phyloP scores from a whole-genome alignment of 176 grass and related monocot species.

The Eleusine coracana region DNA sequence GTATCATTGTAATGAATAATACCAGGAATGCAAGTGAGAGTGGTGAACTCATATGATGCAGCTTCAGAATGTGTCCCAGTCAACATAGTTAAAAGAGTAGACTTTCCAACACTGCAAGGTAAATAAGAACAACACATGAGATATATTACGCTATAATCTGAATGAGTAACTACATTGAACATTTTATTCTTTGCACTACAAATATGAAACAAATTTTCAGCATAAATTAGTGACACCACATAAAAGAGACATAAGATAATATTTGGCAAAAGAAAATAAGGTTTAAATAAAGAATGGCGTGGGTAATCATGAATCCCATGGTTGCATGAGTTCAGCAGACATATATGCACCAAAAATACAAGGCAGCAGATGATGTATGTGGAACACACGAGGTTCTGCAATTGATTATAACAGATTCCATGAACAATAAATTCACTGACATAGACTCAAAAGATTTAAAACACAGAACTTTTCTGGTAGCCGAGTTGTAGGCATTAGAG shows the following conservation, averaged over 20 bases:
- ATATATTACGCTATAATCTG: conserved; percentile 16
- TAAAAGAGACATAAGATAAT: conserved; percentile 15
- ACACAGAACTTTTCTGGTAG: not conserved
- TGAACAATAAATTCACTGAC: not conserved
- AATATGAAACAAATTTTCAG: not conserved
- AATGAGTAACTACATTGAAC: not conserved
- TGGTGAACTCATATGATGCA: conserved; percentile 99
- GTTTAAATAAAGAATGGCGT: not conserved
- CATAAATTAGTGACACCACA: conserved; percentile 22
- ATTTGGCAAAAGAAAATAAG: conserved; percentile 8
- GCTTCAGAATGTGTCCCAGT: conserved; percentile 99
- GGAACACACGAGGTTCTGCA: conserved; percentile 20
- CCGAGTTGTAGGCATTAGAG: conserved; percentile 21
- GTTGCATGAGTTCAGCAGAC: conserved; percentile 15
- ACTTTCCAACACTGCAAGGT: conserved; percentile 94
- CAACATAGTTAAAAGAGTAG: conserved; percentile 92
- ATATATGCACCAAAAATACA: conserved; percentile 27
- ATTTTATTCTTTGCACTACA: conserved; percentile 20
- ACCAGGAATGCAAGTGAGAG: conserved; percentile 98
- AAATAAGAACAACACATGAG: conserved; percentile 23
- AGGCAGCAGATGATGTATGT: not conserved
- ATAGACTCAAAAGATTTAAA: conserved; percentile 16
- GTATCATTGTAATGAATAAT: conserved; percentile 99
- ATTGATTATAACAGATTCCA: conserved; percentile 13
- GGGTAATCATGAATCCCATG: conserved; percentile 6